These are phyloP conservation scores for Plectosphaerella cucumerina DNA, from an alignment of 2,329 filamentous ascomycete species.

Conservation along the genomic window DNA sequence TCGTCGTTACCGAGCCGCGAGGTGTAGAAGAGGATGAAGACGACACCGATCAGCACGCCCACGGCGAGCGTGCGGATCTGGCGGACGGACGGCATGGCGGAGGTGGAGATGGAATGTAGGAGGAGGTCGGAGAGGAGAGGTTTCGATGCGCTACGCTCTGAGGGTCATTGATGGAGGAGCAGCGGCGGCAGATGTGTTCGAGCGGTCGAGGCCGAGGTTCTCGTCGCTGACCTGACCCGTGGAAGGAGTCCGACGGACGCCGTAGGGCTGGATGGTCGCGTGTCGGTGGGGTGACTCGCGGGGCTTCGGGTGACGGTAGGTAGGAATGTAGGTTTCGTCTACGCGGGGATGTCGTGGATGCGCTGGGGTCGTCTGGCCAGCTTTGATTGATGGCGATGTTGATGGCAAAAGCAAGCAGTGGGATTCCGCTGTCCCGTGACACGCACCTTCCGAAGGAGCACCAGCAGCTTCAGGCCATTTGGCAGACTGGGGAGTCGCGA, in stretches of 20 bases:
- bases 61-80: conserved; percentile 65
- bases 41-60: conserved; percentile 57
- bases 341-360: too few relatives aligned
- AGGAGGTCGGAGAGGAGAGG: background rate
- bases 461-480: too few relatives aligned
- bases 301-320: too few relatives aligned
- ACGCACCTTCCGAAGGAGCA: too few relatives aligned
- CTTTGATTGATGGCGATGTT: too few relatives aligned
- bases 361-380: too few relatives aligned
- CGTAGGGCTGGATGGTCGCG: background rate
- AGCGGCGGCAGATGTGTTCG: background rate
- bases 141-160: background rate
- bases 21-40: conserved; percentile 71
- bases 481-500: too few relatives aligned
- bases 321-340: too few relatives aligned
- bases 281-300: too few relatives aligned
- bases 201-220: background rate
- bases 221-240: background rate
- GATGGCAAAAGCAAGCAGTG: too few relatives aligned
- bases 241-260: background rate
- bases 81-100: conserved; percentile 63
- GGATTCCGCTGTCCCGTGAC: too few relatives aligned
- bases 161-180: background rate
- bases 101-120: background rate
- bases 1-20: conserved; percentile 49